Conservation (phyloP, 208 protist genomes). For the Acanthamoeba lenticulata region DNA sequence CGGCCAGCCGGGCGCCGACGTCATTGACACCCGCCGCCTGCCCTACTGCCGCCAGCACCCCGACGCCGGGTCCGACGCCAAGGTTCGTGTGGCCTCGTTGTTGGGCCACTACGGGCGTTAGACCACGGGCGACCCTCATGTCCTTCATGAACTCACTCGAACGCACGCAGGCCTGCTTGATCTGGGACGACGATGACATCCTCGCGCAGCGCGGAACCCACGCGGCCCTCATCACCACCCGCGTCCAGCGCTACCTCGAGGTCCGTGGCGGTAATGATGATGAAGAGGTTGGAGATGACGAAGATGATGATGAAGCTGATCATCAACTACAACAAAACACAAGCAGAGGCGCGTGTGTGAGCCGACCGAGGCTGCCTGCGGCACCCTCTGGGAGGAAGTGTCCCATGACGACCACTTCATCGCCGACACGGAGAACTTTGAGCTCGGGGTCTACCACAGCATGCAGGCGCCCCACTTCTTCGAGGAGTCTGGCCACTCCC, state of each 20-base stretch:
- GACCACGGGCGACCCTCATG: neutral
- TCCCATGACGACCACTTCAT: neutral
- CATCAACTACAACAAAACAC: neutral
- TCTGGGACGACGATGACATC: conserved; percentile 43
- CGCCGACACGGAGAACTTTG: conserved; percentile 47
- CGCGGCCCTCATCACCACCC: conserved; percentile 4
- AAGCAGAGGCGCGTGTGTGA: neutral
- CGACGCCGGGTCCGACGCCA: neutral
- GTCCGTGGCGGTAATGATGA: neutral
- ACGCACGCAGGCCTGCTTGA: neutral
- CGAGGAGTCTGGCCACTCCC: conserved; percentile 20
- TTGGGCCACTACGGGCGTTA: neutral
- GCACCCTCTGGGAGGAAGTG: neutral
- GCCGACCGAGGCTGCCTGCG: neutral
- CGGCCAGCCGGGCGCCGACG: neutral
- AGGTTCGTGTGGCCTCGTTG: neutral
- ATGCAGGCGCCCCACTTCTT: conserved; percentile 60
- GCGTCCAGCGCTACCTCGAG: neutral
- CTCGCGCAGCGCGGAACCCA: neutral
- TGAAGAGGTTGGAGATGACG: too few species aligned
- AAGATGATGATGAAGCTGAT: neutral
- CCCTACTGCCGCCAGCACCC: conserved; percentile 10
- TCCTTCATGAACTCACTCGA: neutral
- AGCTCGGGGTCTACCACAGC: conserved; percentile 33
- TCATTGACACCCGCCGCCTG: neutral